Base-by-base conservation (phyloP, 768 basidiomycete species). In the Suillus placidus region DNA sequence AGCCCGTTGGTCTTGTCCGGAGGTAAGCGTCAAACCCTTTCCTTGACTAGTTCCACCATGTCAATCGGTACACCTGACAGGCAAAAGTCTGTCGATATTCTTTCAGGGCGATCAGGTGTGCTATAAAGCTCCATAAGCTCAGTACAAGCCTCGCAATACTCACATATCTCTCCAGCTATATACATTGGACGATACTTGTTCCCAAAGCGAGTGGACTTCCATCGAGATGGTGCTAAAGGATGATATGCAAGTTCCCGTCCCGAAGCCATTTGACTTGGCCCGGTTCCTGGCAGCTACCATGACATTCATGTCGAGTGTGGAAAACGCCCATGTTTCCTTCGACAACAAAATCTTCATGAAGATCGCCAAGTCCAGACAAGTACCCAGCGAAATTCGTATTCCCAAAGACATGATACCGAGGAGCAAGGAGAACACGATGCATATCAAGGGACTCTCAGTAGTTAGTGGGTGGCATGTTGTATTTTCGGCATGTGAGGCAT, bases 221-320 rank as follows among this genome's bases (percentile, higher is more conserved):
- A 84, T 86, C 69, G 75, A 81, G n/a, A 83, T 87, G 81, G 74
- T 76, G 9, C 71, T 85, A 3, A 76, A 83, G 13, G 79, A 83
- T 58, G 79, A 80, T 1, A 73, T 72, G 3, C 60, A 43, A n/a
- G 23, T 34, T n/a, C 73, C 80, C 0, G 72, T 85, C 57, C 81
- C 80, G 0, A 81, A 80, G 43, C 76, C 77, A 26, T 77, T 83
- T 26, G 83, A 85, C 60, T 76, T 87, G 60, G 77, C 81, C 12
- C 72, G 80, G 14, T 85, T 86, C 72, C 74, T 86, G 32, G 72
- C 80, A 30, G 81, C 83, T 7, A 78, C 80, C 18, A 71, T 87
- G 55, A 83, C 84, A 1, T 87, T 87, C 73, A 84, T 85, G 74
- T 71, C 72, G 1, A 76, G 76, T 23, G 76, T 87, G 6, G 62